Base-by-base conservation (phyloP, 371 early-diverging fungal genomes). In the Zychaea mexicana region DNA sequence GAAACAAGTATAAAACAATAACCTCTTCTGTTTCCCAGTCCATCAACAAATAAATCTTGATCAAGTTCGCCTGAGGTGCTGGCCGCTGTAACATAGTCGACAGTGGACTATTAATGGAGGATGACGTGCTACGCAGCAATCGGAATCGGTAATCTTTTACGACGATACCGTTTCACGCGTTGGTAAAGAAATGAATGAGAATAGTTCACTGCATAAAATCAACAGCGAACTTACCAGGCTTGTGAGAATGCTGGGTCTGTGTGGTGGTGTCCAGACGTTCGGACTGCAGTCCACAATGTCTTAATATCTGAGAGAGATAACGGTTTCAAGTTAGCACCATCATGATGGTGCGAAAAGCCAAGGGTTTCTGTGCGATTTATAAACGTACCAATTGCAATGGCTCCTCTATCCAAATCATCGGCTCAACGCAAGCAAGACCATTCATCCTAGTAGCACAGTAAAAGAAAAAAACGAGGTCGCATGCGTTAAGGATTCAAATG, bases 1-100 rank as follows among this genome's bases (percentile, higher is more conserved):
- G 4, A 32, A 33, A 60, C 47, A 60, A 60, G 60, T 47, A 60
- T 60, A 60, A n/a, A n/a, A n/a, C n/a, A n/a, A n/a, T n/a, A n/a
- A n/a, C n/a, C n/a, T 60, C 30, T 26, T 60, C 32, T 60, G 60
- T 49, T 13, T 46, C 26, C 32, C 47, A 60, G 22, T 60, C 60
- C 52, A 60, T 3, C 12, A n/a, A 13, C 32, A 60, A 19, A 26
- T 49, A 32, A 10, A 60, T 46, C 1, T 19, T 27, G 13, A 21
- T 32, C 0, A 60, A 30, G 24, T 30, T 60, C 2, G 12, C 60
- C 31, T 60, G 24, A 31, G 60, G 52, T 49, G 45, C 52, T 13
- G 60, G 22, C 33, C 52, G 31, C 21, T 49, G 26, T 10, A 60
- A 33, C 9, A 46, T 10, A 52, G 27, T 12, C 13, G 60, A 28